Evolutionary conservation across 225 moss, liverwort and hornwort species (phyloP).

Genomic region (Neckera pumila): DNA sequence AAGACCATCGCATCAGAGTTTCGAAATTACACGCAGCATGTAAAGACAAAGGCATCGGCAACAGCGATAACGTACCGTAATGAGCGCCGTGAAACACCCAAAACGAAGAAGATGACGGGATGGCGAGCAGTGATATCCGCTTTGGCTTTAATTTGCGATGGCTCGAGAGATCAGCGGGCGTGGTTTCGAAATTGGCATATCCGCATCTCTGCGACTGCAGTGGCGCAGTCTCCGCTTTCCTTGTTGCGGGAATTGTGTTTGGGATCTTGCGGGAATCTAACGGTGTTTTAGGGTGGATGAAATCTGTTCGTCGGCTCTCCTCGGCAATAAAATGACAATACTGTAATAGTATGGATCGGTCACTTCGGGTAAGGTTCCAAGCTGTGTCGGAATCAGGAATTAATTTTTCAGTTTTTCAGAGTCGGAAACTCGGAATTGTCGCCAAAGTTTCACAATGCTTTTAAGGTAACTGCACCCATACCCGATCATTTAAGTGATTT

Average conservation of each 20-base stretch:
- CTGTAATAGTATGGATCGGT: not conserved
- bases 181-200: not conserved
- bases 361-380: not conserved
- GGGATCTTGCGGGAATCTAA: not conserved
- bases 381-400: not conserved
- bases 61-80: not conserved
- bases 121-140: not conserved
- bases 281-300: not conserved
- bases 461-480: too few relatives aligned
- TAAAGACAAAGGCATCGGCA: not conserved
- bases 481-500: too few relatives aligned
- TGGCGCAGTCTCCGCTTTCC: not conserved
- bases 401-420: not conserved
- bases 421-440: not conserved
- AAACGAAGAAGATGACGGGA: not conserved
- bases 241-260: not conserved
- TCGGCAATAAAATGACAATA: not conserved
- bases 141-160: not conserved
- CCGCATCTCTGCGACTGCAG: not conserved
- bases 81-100: not conserved
- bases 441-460: too few relatives aligned
- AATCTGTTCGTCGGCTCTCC: not conserved
- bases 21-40: not conserved
- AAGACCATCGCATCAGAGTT: not conserved
- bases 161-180: not conserved